A percentile compares a stretch with the other conserved stretches of the same genome.
Evolutionary conservation across 768 basidiomycete species (phyloP).

Genomic region (Tricholoma sp.): DNA sequence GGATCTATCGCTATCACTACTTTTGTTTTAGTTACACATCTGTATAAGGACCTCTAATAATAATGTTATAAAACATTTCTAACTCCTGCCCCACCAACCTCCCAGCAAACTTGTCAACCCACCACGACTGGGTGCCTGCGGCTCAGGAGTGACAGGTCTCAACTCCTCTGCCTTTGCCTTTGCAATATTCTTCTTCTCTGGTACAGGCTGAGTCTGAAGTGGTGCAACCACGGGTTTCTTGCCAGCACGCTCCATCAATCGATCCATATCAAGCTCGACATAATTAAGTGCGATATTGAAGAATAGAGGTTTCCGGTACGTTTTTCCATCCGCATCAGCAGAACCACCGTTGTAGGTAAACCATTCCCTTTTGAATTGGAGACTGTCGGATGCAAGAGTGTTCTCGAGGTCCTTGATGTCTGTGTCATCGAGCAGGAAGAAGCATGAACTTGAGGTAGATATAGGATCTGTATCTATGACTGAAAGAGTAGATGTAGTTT

Average conservation of each 20-base stretch:
- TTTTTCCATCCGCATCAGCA: slow-evolving; percentile 35
- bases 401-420: slow-evolving; percentile 51
- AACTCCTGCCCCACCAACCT: slow-evolving; percentile 75
- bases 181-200: slow-evolving; percentile 43
- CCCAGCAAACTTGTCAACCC: slow-evolving; percentile 68
- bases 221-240: slow-evolving; percentile 31
- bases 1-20: neutral
- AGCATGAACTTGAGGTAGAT: slow-evolving; percentile 35
- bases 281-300: slow-evolving; percentile 96
- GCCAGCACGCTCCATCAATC: slow-evolving; percentile 66
- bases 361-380: slow-evolving; percentile 69
- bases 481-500: slow-evolving; percentile 52
- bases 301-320: slow-evolving; percentile 81
- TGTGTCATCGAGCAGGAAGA: slow-evolving; percentile 47
- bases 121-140: slow-evolving; percentile 36
- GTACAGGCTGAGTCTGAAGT: slow-evolving; percentile 15
- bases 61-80: neutral
- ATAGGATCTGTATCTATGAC: slow-evolving; percentile 44
- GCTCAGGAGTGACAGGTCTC: slow-evolving; percentile 45
- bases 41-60: neutral
- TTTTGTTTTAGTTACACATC: neutral
- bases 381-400: slow-evolving; percentile 39
- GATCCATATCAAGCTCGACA: slow-evolving; percentile 79
- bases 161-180: slow-evolving; percentile 57
- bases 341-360: slow-evolving; percentile 72